A percentile compares a stretch with the other conserved stretches of the same genome.
phyloP scores from a whole-genome alignment of 257 asterid species.

The Phtheirospermum japonicum region DNA sequence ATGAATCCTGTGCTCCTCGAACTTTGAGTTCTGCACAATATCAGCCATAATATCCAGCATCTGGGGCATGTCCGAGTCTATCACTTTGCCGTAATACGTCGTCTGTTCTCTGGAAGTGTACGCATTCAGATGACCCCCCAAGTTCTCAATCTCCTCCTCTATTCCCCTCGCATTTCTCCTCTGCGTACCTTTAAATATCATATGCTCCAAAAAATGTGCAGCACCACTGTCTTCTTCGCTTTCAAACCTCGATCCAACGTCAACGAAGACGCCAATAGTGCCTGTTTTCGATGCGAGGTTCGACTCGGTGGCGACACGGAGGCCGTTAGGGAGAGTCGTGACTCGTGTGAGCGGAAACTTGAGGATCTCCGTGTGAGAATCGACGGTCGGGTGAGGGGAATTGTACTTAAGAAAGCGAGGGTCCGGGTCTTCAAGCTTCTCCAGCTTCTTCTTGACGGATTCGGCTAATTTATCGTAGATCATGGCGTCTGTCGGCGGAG shows the following conservation, averaged over 20 bases:
- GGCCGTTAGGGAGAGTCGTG: conserved; percentile 89
- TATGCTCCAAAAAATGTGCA: conserved; percentile 83
- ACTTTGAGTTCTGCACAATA: conserved; percentile 72
- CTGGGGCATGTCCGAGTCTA: conserved; percentile 48
- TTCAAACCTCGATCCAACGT: conserved; percentile 83
- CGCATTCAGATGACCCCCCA: conserved; percentile 90
- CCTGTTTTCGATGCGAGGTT: conserved; percentile 56
- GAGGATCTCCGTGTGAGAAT: conserved; percentile 62
- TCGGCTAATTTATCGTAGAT: conserved; percentile 79
- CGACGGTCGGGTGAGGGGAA: conserved; percentile 52
- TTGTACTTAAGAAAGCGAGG: conserved; percentile 52
- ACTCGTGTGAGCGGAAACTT: conserved; percentile 61
- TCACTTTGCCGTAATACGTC: conserved; percentile 66
- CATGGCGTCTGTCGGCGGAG: conserved; percentile 64
- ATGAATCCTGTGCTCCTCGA: conserved; percentile 48
- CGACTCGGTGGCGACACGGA: conserved; percentile 82
- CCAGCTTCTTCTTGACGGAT: conserved; percentile 51
- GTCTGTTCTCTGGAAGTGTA: conserved; percentile 88
- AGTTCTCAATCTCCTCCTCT: conserved; percentile 91
- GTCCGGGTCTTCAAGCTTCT: conserved; percentile 54
- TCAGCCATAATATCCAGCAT: conserved; percentile 74
- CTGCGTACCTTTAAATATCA: conserved; percentile 84
- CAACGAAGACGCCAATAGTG: conserved; percentile 81
- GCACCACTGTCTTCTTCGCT: conserved; percentile 69
- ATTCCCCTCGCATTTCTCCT: conserved; percentile 50